Percentiles rank a stretch among this genome's conserved stretches.
These are phyloP conservation scores for Groenewaldozyma salmanticensis DNA, from an alignment of 805 yeast species.

Conservation along the genomic window DNA sequence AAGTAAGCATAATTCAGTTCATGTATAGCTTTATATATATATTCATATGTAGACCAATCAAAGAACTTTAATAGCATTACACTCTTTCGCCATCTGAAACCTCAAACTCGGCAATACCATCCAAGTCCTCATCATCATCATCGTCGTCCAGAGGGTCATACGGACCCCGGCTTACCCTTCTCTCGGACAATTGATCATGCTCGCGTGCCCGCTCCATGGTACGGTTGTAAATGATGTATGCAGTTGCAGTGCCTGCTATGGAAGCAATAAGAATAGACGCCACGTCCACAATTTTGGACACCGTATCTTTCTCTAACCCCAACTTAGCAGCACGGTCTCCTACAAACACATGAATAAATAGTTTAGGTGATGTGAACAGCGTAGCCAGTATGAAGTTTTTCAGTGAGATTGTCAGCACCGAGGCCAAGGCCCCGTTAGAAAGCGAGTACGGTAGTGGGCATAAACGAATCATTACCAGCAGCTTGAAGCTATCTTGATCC, in stretches of 20 bases:
- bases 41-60: not conserved
- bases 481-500: conserved; percentile 56
- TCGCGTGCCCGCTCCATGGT: conserved; percentile 28
- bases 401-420: conserved; percentile 65
- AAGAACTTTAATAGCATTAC: not conserved
- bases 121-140: conserved; percentile 2
- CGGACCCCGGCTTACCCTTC: too few relatives aligned
- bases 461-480: conserved; percentile 63
- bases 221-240: conserved; percentile 56
- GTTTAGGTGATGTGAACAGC: conserved; percentile 69
- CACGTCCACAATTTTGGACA: conserved; percentile 51
- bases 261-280: conserved; percentile 51
- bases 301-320: conserved; percentile 42
- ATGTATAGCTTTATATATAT: not conserved
- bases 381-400: conserved; percentile 62
- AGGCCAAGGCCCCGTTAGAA: conserved; percentile 86
- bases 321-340: conserved; percentile 66
- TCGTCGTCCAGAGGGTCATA: not conserved
- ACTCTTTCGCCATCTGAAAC: too few relatives aligned
- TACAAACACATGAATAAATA: conserved; percentile 63
- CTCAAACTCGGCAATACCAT: too few relatives aligned
- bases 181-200: conserved; percentile 1
- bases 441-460: conserved; percentile 93
- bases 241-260: conserved; percentile 45
- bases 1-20: not conserved